Evolutionary conservation across 257 asterid species (phyloP).

Genomic region (Forsythia viridissima): DNA sequence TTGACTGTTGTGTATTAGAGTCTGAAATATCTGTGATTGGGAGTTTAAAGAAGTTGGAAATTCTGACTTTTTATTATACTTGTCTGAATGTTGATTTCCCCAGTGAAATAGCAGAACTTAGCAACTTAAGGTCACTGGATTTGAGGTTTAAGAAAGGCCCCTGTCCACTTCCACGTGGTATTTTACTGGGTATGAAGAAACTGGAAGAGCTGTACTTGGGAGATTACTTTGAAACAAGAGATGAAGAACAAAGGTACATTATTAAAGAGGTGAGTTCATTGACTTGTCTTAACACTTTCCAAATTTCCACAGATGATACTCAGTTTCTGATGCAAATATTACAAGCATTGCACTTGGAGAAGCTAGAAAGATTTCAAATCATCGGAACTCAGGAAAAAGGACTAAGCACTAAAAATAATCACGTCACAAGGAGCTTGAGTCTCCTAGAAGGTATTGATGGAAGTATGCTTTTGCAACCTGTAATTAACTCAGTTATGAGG

Average conservation of each 20-base stretch:
- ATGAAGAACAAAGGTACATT: neutral
- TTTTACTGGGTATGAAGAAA: neutral
- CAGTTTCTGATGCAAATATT: constrained; percentile 1
- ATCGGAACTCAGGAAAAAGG: too few species aligned
- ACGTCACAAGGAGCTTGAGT: too few species aligned
- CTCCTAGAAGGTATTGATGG: too few species aligned
- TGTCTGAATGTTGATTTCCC: neutral
- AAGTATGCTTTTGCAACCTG: constrained; percentile 4
- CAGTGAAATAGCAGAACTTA: neutral
- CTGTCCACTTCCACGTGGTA: neutral
- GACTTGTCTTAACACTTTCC: neutral
- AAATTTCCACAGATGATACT: neutral
- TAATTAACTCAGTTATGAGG: neutral
- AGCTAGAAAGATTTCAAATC: neutral
- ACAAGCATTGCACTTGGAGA: neutral
- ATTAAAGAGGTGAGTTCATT: neutral
- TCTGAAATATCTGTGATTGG: constrained; percentile 5
- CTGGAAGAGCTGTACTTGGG: constrained; percentile 24
- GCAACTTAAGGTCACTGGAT: constrained; percentile 12
- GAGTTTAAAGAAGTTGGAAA: neutral
- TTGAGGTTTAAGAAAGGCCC: neutral
- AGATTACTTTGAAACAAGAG: neutral
- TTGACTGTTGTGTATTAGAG: neutral
- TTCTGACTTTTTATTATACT: constrained; percentile 19
- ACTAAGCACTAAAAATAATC: too few species aligned